Evolutionary conservation across 768 basidiomycete genomes (phyloP), one percentile per base, ranked within the genome.

Genomic region (Agrocybe chaxingu): DNA sequence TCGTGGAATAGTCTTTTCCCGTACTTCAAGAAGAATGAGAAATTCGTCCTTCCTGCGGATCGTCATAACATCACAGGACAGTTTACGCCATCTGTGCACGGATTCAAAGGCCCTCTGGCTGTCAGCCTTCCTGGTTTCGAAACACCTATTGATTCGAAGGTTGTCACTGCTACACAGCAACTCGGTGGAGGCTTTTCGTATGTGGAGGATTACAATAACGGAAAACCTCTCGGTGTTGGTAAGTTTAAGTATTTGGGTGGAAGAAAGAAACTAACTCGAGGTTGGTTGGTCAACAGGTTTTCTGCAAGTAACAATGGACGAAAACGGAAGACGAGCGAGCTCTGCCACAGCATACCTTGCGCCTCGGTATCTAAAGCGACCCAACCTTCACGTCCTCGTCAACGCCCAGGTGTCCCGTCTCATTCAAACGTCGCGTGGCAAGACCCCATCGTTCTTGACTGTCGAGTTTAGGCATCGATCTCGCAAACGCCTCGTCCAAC

Each of bases 141-240:
- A 24, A 54, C 33, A 24, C 24, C 37, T 12, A 61, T 66, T 43
- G 67, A 66, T 52, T 40, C 42, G 8, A 56, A 52, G 1, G 60
- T 65, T n/a, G 47, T 69, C 10, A 50, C 56, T 8, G 62, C 67
- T 0, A 58, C 67, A 0, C 16, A 56, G 13, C 55, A 69, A 39
- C 48, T 67, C 3, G 33, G 48, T 0, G 44, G 39, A 1, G 63
- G 67, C 33, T 78, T 73, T 47, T 61, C 69, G 0, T 76, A 66
- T 57, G 70, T 70, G 39, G 31, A 52, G 8, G 59, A 60, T 35
- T 53, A 53, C 48, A 57, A 57, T 19, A 48, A 47, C 8, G 59
- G 59, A 9, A 51, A 47, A 13, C 53, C 50, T 1, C 42, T 61
- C 11, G 60, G 59, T 18, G 40, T 57, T 12, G 59, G 60, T 55